Base-by-base conservation (phyloP, 1,284 basidiomycete species). In the Ceratorhiza oryzae-sativae region DNA sequence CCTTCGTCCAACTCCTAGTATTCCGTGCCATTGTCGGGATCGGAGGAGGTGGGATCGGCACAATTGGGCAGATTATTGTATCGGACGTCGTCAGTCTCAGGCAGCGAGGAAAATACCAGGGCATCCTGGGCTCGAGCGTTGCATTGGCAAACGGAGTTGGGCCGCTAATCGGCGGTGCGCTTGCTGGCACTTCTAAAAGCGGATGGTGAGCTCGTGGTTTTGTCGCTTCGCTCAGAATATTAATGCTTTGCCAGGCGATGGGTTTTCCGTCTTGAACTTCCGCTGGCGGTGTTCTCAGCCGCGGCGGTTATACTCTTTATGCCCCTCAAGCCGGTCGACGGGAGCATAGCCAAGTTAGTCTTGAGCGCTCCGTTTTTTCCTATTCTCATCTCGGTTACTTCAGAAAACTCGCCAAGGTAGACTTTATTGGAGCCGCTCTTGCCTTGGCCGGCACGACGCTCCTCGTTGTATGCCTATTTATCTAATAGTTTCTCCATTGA, bases 1-100 rank as follows among this genome's bases (percentile, higher is more conserved):
- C 76, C 0, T 82, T 85, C 79, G 79, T 81, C 4, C 82, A 84
- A 74, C 79, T 86, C 46, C 84, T 85, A 76, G 77, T 83, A 13
- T 84, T 84, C 65, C 80, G 84, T 9, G 79, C 78, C 0, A 32
- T 82, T n/a, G 74, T 78, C 18, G 81, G 81, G 8, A 73, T 77
- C 0, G 79, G 79, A 32, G 80, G 80, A 9, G 80, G 79, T 3
- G 79, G 79, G 0, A 71, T 81, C 4, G 72, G 78, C 3, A 77
- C 79, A 0, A 72, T 80, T 12, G 77, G 77, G 56, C 76, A 79
- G 75, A 76, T 77, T 62, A 73, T 78, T 60, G 74, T 79, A 1
- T 75, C 74, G 27, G 78, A 79, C 68, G 75, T 78, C 6, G 75
- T 79, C 13, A 73, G 73, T 0, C 51, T 79, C 4, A 75, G 75